phyloP scores from a whole-genome alignment of 2,329 filamentous ascomycete genomes.

The Pseudogymnoascus sp. region DNA sequence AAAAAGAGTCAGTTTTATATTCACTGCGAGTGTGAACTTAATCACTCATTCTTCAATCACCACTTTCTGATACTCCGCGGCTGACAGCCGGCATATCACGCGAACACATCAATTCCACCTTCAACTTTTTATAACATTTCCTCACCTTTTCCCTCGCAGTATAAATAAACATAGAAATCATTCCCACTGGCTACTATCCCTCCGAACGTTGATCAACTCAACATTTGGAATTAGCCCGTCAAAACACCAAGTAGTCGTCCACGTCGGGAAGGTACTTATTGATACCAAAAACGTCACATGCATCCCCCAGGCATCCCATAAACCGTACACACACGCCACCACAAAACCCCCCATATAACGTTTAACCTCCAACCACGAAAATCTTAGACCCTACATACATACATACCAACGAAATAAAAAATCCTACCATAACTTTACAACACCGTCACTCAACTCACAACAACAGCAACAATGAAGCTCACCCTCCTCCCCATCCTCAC shows the following conservation, averaged over 20 bases:
- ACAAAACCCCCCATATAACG: not conserved
- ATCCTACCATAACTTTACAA: too few relatives aligned
- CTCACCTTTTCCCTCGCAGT: not conserved
- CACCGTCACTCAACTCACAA: not conserved
- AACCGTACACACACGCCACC: not conserved
- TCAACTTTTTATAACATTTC: not conserved
- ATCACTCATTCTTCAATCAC: not conserved
- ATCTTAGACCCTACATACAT: not conserved
- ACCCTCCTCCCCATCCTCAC: constrained; percentile 47
- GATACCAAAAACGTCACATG: not conserved
- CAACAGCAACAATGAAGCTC: constrained; percentile 52
- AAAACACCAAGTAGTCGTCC: not conserved
- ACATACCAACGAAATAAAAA: not conserved
- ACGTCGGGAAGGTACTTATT: constrained; percentile 4
- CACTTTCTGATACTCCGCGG: not conserved
- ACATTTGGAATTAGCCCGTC: not conserved
- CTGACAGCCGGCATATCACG: not conserved
- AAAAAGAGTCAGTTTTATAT: too few relatives aligned
- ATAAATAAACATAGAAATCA: not conserved
- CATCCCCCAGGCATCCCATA: constrained; percentile 6
- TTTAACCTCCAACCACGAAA: not conserved
- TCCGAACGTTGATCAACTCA: not conserved
- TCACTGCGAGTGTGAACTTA: not conserved
- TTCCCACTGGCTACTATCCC: not conserved
- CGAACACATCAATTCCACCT: not conserved